A percentile compares a stretch with the other conserved stretches of the same genome.
Conservation (phyloP, 2,329 filamentous ascomycete genomes). For the Diaporthe capsici region DNA sequence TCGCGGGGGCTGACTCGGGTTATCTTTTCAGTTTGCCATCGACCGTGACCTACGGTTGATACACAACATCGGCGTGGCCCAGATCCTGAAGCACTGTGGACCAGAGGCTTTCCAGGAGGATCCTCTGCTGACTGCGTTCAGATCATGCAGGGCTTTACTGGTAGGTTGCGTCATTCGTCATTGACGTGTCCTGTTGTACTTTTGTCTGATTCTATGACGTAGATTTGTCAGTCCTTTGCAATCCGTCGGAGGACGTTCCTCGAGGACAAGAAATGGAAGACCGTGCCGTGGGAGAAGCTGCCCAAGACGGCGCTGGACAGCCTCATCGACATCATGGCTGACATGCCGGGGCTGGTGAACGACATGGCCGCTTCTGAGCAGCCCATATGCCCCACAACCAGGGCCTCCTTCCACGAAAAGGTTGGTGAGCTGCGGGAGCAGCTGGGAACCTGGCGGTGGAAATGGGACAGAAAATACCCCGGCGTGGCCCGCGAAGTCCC, state of each 20-base stretch:
- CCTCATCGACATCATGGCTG: constrained; percentile 45
- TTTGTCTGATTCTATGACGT: not conserved
- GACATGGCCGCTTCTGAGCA: constrained; percentile 41
- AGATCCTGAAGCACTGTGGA: constrained; percentile 47
- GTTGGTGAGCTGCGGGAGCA: constrained; percentile 24
- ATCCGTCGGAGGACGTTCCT: constrained; percentile 45
- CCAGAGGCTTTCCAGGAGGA: constrained; percentile 46
- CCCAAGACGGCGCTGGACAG: constrained; percentile 44
- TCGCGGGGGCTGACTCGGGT: constrained; percentile 14
- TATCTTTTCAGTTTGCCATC: constrained; percentile 42
- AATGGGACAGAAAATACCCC: constrained; percentile 29
- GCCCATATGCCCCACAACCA: constrained; percentile 36
- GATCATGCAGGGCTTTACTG: constrained; percentile 46
- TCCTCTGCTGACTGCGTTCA: constrained; percentile 45
- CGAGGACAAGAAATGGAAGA: constrained; percentile 44
- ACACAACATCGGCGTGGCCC: constrained; percentile 47
- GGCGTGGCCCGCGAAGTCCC: constrained; percentile 34
- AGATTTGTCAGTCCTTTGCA: constrained; percentile 47
- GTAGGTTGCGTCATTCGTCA: constrained; percentile 30
- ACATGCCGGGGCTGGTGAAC: constrained; percentile 45
- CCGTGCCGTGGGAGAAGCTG: constrained; percentile 44
- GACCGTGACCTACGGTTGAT: constrained; percentile 47
- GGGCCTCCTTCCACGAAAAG: constrained; percentile 19
- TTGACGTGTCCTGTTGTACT: too few relatives aligned
- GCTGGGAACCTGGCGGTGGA: constrained; percentile 33